Percentiles rank a stretch among this genome's conserved stretches.
Evolutionary conservation across 257 asterid genomes (phyloP).

Genomic region (Solanum appendiculatum): DNA sequence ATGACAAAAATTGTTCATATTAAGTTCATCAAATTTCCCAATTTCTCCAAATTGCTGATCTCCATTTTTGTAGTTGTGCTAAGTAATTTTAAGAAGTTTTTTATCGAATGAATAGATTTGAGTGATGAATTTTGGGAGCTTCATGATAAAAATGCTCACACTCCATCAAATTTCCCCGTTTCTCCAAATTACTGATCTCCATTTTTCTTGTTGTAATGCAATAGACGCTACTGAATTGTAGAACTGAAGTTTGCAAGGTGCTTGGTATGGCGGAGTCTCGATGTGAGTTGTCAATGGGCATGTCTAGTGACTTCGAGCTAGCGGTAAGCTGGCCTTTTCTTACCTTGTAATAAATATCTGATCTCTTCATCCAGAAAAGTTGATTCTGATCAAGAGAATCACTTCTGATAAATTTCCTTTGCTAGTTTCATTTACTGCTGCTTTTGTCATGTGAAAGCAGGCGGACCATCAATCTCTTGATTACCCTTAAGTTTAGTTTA

Average conservation of each 20-base stretch:
- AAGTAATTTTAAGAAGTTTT: background rate
- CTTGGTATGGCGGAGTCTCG: conserved; percentile 51
- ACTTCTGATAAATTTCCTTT: background rate
- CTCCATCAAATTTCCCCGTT: background rate
- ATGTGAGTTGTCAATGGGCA: conserved; percentile 90
- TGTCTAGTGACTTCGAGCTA: conserved; percentile 86
- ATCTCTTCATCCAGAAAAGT: background rate
- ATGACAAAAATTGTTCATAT: background rate
- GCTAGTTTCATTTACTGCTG: background rate
- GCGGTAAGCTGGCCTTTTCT: conserved; percentile 36
- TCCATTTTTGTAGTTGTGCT: background rate
- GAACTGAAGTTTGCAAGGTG: conserved; percentile 66
- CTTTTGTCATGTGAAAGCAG: background rate
- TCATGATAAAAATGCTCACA: background rate
- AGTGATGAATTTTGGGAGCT: background rate
- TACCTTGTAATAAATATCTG: background rate
- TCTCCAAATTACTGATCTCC: background rate
- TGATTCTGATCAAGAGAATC: background rate
- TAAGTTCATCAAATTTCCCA: background rate
- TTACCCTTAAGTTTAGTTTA: background rate
- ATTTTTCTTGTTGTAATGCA: conserved; percentile 3
- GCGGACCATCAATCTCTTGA: background rate
- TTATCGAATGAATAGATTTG: background rate
- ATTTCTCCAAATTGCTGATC: background rate
- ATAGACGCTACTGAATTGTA: conserved; percentile 56